Conservation (phyloP, 768 basidiomycete species). For the Kwoniella dejecticola region DNA sequence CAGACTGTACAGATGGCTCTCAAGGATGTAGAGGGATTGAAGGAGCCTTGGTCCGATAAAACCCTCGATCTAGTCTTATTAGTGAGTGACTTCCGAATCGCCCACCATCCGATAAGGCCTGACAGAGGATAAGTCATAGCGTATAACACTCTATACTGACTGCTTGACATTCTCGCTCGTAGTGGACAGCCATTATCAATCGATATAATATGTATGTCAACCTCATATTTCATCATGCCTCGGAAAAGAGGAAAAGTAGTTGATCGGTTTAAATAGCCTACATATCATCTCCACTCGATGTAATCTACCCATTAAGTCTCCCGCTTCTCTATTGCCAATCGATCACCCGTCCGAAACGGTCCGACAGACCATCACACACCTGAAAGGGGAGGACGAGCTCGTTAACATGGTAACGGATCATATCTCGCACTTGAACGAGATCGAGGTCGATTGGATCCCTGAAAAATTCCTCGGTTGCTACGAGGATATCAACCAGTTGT, state of each 20-base stretch:
- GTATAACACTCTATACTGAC: too few species aligned
- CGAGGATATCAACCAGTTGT: too few species aligned
- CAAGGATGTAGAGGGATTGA: background rate
- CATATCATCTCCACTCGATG: conserved; percentile 1
- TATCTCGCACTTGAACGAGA: too few species aligned
- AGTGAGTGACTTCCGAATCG: background rate
- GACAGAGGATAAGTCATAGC: too few species aligned
- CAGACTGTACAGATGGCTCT: background rate
- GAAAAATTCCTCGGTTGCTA: too few species aligned
- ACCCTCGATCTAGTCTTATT: conserved; percentile 10
- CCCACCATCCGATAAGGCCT: too few species aligned
- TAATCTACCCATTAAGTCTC: background rate
- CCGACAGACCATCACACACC: background rate
- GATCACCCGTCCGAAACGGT: conserved; percentile 2
- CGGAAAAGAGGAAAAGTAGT: background rate
- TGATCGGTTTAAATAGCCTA: too few species aligned
- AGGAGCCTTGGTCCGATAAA: background rate
- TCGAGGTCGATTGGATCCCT: too few species aligned
- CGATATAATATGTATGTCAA: conserved; percentile 18
- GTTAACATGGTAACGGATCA: too few species aligned
- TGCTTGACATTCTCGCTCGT: background rate
- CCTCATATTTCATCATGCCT: background rate
- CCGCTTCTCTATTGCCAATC: background rate
- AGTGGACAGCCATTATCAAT: conserved; percentile 22
- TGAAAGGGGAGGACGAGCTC: too few species aligned